These are phyloP conservation scores for Diaporthe eres DNA, from an alignment of 2,329 filamentous ascomycete species.

Conservation along the genomic window DNA sequence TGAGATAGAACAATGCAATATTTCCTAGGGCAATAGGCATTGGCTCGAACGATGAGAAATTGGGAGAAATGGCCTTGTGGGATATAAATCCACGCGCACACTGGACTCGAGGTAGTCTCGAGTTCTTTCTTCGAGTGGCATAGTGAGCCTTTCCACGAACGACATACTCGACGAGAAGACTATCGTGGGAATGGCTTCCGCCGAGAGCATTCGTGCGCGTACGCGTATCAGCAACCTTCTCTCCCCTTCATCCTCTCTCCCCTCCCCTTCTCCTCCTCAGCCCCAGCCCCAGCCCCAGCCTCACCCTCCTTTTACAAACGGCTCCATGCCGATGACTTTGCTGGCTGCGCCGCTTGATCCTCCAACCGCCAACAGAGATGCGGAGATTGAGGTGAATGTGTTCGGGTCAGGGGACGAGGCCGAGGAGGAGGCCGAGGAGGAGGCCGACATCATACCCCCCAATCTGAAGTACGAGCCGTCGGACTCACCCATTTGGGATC, in stretches of 20 bases:
- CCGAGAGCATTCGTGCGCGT: neutral
- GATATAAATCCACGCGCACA: neutral
- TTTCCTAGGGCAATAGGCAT: neutral
- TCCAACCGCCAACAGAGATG: conserved; percentile 22
- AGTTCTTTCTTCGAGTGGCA: neutral
- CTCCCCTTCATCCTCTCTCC: neutral
- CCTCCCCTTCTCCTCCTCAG: neutral
- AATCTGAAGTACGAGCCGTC: too few relatives aligned
- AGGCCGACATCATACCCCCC: neutral
- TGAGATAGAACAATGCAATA: neutral
- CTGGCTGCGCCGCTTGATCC: conserved; percentile 11
- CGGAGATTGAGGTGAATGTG: neutral
- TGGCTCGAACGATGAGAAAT: neutral
- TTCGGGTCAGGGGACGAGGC: neutral
- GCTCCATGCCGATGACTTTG: conserved; percentile 17
- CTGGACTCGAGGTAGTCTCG: neutral
- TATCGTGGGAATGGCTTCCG: conserved; percentile 10
- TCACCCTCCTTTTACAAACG: conserved; percentile 36
- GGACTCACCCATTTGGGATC: neutral
- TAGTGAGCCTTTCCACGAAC: neutral
- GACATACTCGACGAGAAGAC: neutral
- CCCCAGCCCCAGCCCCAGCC: conserved; percentile 8
- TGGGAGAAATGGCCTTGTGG: neutral
- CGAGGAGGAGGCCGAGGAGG: neutral
- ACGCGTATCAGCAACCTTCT: conserved; percentile 19